A percentile compares a stretch with the other conserved stretches of the same genome.
Evolutionary conservation across 139 green algal genomes (phyloP).

Genomic region (Chlamydomonas sphaeroides): DNA sequence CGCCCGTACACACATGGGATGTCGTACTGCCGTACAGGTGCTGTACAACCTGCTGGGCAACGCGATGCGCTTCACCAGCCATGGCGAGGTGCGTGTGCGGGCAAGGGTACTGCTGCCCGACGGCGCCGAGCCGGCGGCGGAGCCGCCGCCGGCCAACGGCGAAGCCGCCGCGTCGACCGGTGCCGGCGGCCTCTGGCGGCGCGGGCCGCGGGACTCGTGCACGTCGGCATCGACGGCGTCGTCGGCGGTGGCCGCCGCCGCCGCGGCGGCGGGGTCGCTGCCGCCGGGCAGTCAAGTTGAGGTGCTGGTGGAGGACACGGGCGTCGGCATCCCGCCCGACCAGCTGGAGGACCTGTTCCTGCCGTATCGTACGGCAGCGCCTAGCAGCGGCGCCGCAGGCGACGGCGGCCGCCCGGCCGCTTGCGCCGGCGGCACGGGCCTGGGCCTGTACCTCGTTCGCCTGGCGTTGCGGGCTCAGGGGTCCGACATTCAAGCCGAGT

Average conservation of each 20-base stretch:
- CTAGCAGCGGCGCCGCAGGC: background rate
- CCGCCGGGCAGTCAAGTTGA: conserved; percentile 15
- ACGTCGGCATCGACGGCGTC: background rate
- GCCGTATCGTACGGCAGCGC: conserved; percentile 20
- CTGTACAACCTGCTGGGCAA: conserved; percentile 67
- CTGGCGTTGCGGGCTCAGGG: conserved; percentile 67
- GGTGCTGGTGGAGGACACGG: conserved; percentile 43
- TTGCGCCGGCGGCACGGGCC: conserved; percentile 63
- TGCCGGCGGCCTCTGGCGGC: background rate
- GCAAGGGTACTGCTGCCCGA: conserved; percentile 9
- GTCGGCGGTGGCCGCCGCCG: background rate
- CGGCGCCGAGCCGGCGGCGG: background rate
- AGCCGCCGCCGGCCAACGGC: background rate
- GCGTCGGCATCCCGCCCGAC: conserved; percentile 23
- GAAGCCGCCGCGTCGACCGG: background rate
- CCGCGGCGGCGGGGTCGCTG: background rate
- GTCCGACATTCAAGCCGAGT: conserved; percentile 67
- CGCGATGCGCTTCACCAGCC: conserved; percentile 51
- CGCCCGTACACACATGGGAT: too few relatives aligned
- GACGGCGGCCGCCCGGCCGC: conserved; percentile 48
- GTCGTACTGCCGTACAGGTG: conserved; percentile 38
- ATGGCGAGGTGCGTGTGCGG: conserved; percentile 20
- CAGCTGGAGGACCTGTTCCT: conserved; percentile 41
- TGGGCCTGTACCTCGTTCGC: conserved; percentile 67
- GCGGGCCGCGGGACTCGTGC: background rate